Evolutionary conservation across 2,329 filamentous ascomycete genomes (phyloP).

Genomic region (Aspergillus pseudonomiae): DNA sequence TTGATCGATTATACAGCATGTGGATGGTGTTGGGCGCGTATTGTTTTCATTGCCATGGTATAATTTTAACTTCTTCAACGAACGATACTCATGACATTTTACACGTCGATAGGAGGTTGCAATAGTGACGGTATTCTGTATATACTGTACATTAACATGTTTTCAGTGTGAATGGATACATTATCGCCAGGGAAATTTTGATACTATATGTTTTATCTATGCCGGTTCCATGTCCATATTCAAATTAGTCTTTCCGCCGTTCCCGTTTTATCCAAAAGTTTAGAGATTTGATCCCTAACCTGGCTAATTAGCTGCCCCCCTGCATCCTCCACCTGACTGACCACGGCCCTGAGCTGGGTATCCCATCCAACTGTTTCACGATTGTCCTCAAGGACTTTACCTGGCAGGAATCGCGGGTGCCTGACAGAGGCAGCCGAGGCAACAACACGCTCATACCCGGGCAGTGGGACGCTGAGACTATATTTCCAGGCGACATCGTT

Average conservation of each 20-base stretch:
- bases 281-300: constrained; percentile 17
- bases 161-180: neutral
- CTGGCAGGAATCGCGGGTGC: constrained; percentile 30
- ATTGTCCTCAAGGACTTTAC: constrained; percentile 37
- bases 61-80: neutral
- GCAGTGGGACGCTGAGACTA: constrained; percentile 41
- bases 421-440: constrained; percentile 8
- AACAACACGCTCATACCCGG: constrained; percentile 9
- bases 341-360: constrained; percentile 20
- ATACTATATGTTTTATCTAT: neutral
- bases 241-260: constrained; percentile 25
- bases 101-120: neutral
- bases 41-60: constrained; percentile 3
- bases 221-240: neutral
- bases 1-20: constrained; percentile 19
- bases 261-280: constrained; percentile 19
- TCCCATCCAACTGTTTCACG: constrained; percentile 24
- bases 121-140: neutral
- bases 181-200: neutral
- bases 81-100: neutral
- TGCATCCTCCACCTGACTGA: constrained; percentile 27
- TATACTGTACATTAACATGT: neutral
- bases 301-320: constrained; percentile 10
- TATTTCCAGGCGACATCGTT: constrained; percentile 75
- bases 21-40: constrained; percentile 24